Percentiles rank a stretch among this genome's conserved stretches.
phyloP scores from a whole-genome alignment of 1,284 basidiomycete species.

The Vanrija pseudolonga region DNA sequence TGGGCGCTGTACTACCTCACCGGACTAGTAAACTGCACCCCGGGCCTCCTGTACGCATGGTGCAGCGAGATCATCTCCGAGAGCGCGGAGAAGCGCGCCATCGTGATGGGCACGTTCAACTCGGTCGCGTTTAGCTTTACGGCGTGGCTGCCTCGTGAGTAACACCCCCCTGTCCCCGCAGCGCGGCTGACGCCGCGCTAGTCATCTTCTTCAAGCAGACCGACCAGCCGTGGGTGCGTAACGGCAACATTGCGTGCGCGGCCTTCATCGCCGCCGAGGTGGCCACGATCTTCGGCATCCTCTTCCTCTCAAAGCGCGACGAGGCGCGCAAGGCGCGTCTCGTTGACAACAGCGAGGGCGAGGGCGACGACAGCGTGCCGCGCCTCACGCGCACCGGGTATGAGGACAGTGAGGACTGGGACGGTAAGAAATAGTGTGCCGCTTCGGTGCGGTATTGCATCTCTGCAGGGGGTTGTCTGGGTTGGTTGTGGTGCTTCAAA shows the following conservation, averaged over 20 bases:
- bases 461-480: too few relatives aligned
- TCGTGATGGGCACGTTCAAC: slow-evolving; percentile 27
- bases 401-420: too few relatives aligned
- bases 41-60: slow-evolving; percentile 22
- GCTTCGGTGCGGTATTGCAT: too few relatives aligned
- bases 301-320: slow-evolving; percentile 13
- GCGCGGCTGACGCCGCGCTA: neutral
- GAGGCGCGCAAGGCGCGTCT: too few relatives aligned
- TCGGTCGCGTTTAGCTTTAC: slow-evolving; percentile 24
- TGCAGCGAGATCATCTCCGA: slow-evolving; percentile 21
- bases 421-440: too few relatives aligned
- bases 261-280: slow-evolving; percentile 11
- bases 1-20: slow-evolving; percentile 25
- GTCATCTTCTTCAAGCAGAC: slow-evolving; percentile 28
- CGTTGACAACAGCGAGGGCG: too few relatives aligned
- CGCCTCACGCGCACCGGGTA: too few relatives aligned
- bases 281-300: slow-evolving; percentile 6
- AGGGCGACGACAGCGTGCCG: too few relatives aligned
- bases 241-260: slow-evolving; percentile 22
- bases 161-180: neutral
- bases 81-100: slow-evolving; percentile 20
- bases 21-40: slow-evolving; percentile 22
- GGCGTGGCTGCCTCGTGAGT: slow-evolving; percentile 25
- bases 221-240: slow-evolving; percentile 23
- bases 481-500: too few relatives aligned